These are phyloP conservation scores for Toxicodendron radicans DNA, from an alignment of 345 rosid genomes.

Conservation along the genomic window DNA sequence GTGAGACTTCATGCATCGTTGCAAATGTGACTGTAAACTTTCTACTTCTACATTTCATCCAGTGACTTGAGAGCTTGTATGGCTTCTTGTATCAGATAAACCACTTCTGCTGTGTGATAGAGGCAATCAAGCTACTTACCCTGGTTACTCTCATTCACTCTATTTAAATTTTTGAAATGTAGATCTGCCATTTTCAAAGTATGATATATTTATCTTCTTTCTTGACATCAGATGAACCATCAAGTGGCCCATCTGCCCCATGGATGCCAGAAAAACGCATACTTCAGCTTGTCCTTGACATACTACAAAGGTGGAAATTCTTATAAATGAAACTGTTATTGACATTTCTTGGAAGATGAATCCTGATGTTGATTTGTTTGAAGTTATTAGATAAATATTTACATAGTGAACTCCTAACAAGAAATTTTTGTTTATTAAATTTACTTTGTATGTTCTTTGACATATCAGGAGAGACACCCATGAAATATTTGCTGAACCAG, in stretches of 20 bases:
- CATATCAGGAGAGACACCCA: conserved; percentile 54
- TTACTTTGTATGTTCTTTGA: neutral
- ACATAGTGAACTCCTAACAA: neutral
- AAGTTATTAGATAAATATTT: neutral
- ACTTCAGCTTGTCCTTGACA: conserved; percentile 47
- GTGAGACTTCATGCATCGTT: conserved; percentile 27
- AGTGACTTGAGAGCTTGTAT: conserved; percentile 1
- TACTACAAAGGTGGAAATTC: conserved; percentile 52
- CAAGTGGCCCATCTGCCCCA: conserved; percentile 12
- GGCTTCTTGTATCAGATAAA: conserved; percentile 25
- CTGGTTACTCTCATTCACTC: conserved; percentile 23
- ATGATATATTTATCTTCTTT: neutral
- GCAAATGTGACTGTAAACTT: conserved; percentile 5
- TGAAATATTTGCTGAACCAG: conserved; percentile 70
- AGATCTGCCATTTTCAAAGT: neutral
- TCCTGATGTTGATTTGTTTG: conserved; percentile 5
- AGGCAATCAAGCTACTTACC: conserved; percentile 20
- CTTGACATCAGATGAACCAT: conserved; percentile 37
- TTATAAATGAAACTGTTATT: neutral
- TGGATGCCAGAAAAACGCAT: conserved; percentile 45
- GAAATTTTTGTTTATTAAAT: neutral
- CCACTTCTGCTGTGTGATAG: conserved; percentile 10
- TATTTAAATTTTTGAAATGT: conserved; percentile 9
- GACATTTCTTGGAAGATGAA: conserved; percentile 1
- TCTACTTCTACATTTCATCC: neutral